phyloP scores from a whole-genome alignment of 2,329 filamentous ascomycete species.

The Apiospora saccharicola region DNA sequence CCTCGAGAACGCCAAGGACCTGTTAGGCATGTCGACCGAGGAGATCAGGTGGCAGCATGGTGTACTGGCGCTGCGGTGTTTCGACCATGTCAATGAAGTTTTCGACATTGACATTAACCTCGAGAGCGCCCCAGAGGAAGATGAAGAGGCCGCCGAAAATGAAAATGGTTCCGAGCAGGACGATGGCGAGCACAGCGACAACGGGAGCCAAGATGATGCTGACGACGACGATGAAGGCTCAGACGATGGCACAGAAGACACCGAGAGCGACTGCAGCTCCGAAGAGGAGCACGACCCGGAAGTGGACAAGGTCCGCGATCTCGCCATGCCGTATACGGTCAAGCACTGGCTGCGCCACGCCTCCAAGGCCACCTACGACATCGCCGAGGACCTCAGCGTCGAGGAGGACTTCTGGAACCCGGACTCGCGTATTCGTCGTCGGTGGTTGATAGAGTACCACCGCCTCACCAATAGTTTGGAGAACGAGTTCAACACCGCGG shows the following conservation, averaged over 20 bases:
- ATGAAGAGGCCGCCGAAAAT: no score
- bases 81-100: conserved; percentile 22
- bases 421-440: conserved; percentile 45
- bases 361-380: conserved; percentile 49
- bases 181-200: not conserved
- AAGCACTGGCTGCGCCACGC: conserved; percentile 52
- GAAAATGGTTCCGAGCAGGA: not conserved
- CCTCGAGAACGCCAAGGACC: conserved; percentile 45
- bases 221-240: conserved; percentile 5
- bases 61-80: conserved; percentile 45
- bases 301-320: conserved; percentile 36
- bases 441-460: conserved; percentile 48
- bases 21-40: conserved; percentile 46
- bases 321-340: conserved; percentile 45
- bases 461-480: conserved; percentile 43
- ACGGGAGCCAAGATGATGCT: conserved; percentile 17
- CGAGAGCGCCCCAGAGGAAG: conserved; percentile 25
- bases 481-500: conserved; percentile 36
- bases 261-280: conserved; percentile 26
- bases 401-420: conserved; percentile 49
- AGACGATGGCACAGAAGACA: conserved; percentile 14
- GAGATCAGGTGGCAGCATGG: conserved; percentile 52
- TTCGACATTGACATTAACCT: conserved; percentile 23
- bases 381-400: conserved; percentile 49
- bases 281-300: conserved; percentile 42